Evolutionary conservation across 257 asterid species (phyloP).

Genomic region (Paraleonurus japonicus): DNA sequence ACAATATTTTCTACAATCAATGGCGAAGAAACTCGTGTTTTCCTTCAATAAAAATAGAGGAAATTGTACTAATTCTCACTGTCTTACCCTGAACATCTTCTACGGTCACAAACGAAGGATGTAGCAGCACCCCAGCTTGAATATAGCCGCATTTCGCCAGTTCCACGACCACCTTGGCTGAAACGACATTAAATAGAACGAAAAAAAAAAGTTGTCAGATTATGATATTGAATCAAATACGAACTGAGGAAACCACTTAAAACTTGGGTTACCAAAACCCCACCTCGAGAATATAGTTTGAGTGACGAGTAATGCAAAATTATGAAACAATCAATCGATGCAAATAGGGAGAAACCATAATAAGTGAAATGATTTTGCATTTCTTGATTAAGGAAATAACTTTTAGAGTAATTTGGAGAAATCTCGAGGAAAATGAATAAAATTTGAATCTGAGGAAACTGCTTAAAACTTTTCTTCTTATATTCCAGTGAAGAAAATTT

Average conservation of each 20-base stretch:
- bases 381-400: too few species aligned
- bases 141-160: slow-evolving; percentile 47
- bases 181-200: not conserved
- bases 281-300: too few species aligned
- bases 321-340: too few species aligned
- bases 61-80: too few species aligned
- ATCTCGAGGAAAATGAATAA: too few species aligned
- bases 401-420: too few species aligned
- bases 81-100: slow-evolving; percentile 61
- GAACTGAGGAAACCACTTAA: not conserved
- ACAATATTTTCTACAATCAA: not conserved
- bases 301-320: too few species aligned
- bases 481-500: not conserved
- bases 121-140: slow-evolving; percentile 59
- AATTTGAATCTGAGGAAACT: not conserved
- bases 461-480: not conserved
- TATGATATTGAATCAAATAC: too few species aligned
- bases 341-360: too few species aligned
- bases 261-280: too few species aligned
- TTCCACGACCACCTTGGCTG: slow-evolving; percentile 71
- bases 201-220: not conserved
- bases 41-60: not conserved
- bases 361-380: too few species aligned
- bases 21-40: too few species aligned
- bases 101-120: slow-evolving; percentile 51